Evolutionary conservation across 805 yeast genomes (phyloP).

Genomic region (Pichia exigua): DNA sequence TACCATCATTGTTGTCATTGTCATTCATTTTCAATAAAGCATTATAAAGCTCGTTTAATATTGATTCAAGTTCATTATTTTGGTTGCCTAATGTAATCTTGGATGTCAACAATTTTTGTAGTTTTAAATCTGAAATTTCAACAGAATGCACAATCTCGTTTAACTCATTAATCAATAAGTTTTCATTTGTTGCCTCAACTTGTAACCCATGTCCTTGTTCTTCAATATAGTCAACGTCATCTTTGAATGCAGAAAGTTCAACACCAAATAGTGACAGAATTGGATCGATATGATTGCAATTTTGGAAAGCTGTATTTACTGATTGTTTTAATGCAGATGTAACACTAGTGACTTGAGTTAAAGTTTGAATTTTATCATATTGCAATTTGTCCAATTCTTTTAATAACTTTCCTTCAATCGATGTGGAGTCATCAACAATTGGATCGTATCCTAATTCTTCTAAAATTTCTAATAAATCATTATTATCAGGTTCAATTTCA

Average conservation of each 20-base stretch:
- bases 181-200: constrained; percentile 74
- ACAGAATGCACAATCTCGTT: constrained; percentile 64
- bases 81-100: constrained; percentile 41
- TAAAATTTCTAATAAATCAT: constrained; percentile 54
- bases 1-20: constrained; percentile 17
- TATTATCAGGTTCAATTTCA: constrained; percentile 13
- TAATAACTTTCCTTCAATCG: constrained; percentile 48
- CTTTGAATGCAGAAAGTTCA: constrained; percentile 54
- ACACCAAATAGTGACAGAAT: constrained; percentile 49
- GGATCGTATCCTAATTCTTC: constrained; percentile 75
- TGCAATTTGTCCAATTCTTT: constrained; percentile 56
- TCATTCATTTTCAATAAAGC: constrained; percentile 62
- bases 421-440: constrained; percentile 48
- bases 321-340: constrained; percentile 36
- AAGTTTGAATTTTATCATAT: constrained; percentile 49
- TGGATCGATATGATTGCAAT: constrained; percentile 50
- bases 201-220: constrained; percentile 74
- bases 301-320: constrained; percentile 37
- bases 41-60: constrained; percentile 46
- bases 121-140: constrained; percentile 49
- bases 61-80: constrained; percentile 41
- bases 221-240: constrained; percentile 66
- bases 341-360: constrained; percentile 35
- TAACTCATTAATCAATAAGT: constrained; percentile 62
- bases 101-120: constrained; percentile 38